Conservation (phyloP, 169 alveolate species). For the Eimeria sp. region DNA sequence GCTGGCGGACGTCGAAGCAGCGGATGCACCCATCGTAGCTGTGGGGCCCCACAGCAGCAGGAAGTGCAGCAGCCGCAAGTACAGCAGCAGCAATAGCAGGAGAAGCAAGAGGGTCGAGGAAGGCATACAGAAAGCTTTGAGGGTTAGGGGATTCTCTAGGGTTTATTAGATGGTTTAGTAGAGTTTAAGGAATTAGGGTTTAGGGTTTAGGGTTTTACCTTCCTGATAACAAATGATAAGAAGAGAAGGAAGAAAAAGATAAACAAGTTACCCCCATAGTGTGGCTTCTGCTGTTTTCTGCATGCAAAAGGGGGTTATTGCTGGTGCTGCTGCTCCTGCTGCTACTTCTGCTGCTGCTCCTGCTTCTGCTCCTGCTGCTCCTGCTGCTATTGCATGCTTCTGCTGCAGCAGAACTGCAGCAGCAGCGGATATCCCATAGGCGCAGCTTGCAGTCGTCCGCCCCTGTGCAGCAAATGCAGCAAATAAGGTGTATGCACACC, state of each 20-base stretch:
- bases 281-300: constrained; percentile 58
- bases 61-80: no score
- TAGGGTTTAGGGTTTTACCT: no score
- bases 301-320: not conserved
- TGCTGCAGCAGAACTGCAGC: constrained; percentile 38
- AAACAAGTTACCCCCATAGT: constrained; percentile 80
- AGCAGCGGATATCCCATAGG: constrained; percentile 77
- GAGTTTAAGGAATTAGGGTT: no score
- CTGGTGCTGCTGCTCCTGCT: not conserved
- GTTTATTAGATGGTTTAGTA: no score
- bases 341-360: not conserved
- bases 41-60: no score
- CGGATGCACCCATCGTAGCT: constrained; percentile 68
- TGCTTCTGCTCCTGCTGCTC: constrained; percentile 58
- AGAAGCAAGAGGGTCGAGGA: not conserved
- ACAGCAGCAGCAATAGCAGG: no score
- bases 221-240: not conserved
- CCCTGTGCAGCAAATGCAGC: constrained; percentile 55
- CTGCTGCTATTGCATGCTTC: not conserved
- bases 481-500: not conserved
- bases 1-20: constrained; percentile 77
- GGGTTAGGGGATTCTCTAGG: no score
- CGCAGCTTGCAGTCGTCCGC: constrained; percentile 79
- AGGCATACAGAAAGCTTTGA: not conserved
- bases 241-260: constrained; percentile 8